Evolutionary conservation across 495 filamentous ascomycete genomes (phyloP).

Genomic region (Neurospora sp.): DNA sequence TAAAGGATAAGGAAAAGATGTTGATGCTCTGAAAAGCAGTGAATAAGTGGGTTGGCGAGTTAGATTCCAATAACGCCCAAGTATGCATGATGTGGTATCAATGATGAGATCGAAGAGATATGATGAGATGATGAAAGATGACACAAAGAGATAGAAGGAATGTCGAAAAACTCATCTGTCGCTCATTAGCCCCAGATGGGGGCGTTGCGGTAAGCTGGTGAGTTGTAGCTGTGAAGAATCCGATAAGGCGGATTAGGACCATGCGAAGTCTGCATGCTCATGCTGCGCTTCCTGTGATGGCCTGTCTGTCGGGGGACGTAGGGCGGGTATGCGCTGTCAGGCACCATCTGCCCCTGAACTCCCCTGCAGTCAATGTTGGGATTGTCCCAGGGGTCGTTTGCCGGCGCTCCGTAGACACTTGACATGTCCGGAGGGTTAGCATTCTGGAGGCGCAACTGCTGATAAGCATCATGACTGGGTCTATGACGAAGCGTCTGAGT

Average conservation of each 20-base stretch:
- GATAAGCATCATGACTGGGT: conserved; percentile 32
- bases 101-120: neutral
- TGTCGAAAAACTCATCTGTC: neutral
- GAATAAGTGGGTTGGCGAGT: neutral
- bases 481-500: conserved; percentile 25
- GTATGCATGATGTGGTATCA: neutral
- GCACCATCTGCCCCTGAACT: conserved; percentile 16
- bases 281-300: conserved; percentile 31
- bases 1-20: neutral
- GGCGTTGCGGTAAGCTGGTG: conserved; percentile 34
- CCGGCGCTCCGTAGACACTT: conserved; percentile 23
- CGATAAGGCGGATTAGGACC: conserved; percentile 26
- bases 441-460: conserved; percentile 9
- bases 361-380: conserved; percentile 18
- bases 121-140: neutral
- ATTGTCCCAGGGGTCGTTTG: conserved; percentile 21
- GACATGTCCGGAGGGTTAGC: conserved; percentile 29
- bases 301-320: conserved; percentile 18
- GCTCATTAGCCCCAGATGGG: conserved; percentile 35
- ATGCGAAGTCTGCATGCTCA: conserved; percentile 11
- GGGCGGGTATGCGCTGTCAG: conserved; percentile 20
- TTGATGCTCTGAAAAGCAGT: neutral
- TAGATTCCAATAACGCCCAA: neutral
- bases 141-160: conserved; percentile 3
- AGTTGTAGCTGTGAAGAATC: conserved; percentile 39